phyloP scores from a whole-genome alignment of 805 yeast species.

The Ogataea chonburiensis region DNA sequence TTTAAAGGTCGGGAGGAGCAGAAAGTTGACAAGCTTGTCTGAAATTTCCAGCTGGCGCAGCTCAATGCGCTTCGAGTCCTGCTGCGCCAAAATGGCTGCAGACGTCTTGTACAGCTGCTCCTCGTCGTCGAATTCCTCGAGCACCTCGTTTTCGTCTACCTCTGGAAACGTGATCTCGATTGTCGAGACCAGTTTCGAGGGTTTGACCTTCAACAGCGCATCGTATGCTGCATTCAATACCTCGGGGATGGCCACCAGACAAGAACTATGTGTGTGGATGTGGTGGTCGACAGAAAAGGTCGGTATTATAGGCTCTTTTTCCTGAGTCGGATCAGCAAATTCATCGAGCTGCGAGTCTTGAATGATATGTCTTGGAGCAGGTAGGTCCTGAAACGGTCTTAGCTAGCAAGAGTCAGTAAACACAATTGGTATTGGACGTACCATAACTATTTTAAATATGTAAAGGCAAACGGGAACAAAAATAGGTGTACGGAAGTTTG shows the following conservation, averaged over 20 bases:
- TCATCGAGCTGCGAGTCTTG: conserved; percentile 37
- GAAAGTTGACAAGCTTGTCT: conserved; percentile 11
- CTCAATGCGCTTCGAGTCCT: conserved; percentile 19
- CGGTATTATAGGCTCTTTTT: conserved; percentile 30
- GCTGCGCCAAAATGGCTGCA: conserved; percentile 29
- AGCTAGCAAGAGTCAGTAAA: conserved; percentile 30
- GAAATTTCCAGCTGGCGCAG: conserved; percentile 12
- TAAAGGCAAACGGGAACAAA: conserved; percentile 1
- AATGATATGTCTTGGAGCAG: conserved; percentile 47
- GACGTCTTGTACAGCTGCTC: conserved; percentile 45
- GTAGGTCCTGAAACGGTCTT: conserved; percentile 47
- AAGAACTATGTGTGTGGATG: conserved; percentile 19
- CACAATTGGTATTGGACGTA: not conserved
- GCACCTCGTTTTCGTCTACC: conserved; percentile 12
- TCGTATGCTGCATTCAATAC: conserved; percentile 27
- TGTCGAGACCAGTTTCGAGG: conserved; percentile 16
- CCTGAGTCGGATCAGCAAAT: conserved; percentile 16
- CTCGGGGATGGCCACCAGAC: conserved; percentile 34
- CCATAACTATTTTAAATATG: not conserved
- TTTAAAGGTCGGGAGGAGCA: conserved; percentile 24
- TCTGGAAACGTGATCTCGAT: conserved; percentile 17
- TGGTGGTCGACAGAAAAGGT: conserved; percentile 26
- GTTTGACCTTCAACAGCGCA: conserved; percentile 15
- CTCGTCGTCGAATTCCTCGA: conserved; percentile 43
- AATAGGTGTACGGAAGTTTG: no score